These are phyloP conservation scores for Eucalyptus tenuipes DNA, from an alignment of 345 rosid species.

Conservation along the genomic window DNA sequence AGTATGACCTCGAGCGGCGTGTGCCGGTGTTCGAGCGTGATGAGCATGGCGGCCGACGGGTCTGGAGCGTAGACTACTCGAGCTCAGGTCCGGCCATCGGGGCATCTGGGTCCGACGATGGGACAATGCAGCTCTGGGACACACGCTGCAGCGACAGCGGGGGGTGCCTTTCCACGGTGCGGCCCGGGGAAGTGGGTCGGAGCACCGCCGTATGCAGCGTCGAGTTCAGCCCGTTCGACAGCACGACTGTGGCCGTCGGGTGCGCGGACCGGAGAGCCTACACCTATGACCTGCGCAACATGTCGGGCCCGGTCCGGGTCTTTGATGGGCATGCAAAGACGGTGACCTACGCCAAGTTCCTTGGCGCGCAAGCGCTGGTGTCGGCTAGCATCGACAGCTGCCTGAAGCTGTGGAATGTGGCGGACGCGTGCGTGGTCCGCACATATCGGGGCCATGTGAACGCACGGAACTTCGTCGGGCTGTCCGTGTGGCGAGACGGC, in stretches of 20 bases:
- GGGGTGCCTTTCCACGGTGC: constrained; percentile 27
- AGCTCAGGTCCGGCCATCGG: constrained; percentile 32
- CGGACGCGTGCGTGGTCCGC: constrained; percentile 14
- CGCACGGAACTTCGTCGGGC: constrained; percentile 59
- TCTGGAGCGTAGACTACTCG: constrained; percentile 86
- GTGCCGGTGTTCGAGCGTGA: constrained; percentile 71
- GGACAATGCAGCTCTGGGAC: constrained; percentile 90
- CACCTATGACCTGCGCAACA: constrained; percentile 49
- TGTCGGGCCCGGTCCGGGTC: constrained; percentile 21
- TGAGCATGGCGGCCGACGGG: constrained; percentile 87
- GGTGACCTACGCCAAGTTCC: constrained; percentile 54
- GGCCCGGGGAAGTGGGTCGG: constrained; percentile 29
- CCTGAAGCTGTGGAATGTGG: constrained; percentile 51
- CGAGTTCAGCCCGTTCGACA: constrained; percentile 61
- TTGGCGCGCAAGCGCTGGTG: constrained; percentile 22
- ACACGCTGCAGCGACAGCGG: constrained; percentile 30
- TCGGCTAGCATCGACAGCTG: constrained; percentile 66
- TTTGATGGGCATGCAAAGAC: constrained; percentile 61
- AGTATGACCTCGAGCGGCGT: constrained; percentile 58
- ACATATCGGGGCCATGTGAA: constrained; percentile 68
- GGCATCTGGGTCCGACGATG: constrained; percentile 91
- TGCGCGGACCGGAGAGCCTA: constrained; percentile 67
- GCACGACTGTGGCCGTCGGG: constrained; percentile 43
- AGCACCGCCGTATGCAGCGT: constrained; percentile 61
- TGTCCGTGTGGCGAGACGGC: constrained; percentile 66